A percentile compares a stretch with the other conserved stretches of the same genome.
phyloP scores from a whole-genome alignment of 1,139 yeast species.

The Geotrichum europaeum region DNA sequence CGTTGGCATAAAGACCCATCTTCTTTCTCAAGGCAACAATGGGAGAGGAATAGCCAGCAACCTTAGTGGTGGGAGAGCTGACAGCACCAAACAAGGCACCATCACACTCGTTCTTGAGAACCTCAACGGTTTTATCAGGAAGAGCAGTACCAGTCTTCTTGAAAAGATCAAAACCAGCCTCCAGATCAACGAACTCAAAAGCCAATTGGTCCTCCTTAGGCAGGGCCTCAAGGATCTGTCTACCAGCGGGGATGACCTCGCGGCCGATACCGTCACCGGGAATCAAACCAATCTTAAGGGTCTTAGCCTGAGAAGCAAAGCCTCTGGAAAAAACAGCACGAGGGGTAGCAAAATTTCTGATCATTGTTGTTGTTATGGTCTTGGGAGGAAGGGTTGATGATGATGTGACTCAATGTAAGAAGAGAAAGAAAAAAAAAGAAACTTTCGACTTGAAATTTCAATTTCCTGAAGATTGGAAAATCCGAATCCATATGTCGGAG shows the following conservation, averaged over 20 bases:
- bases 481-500: neutral
- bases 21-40: conserved; percentile 96
- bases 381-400: neutral
- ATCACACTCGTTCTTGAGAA: conserved; percentile 77
- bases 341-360: conserved; percentile 14
- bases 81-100: conserved; percentile 98
- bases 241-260: conserved; percentile 95
- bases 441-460: neutral
- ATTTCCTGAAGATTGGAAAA: neutral
- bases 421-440: conserved; percentile 7
- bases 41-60: conserved; percentile 95
- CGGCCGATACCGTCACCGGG: conserved; percentile 99
- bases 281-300: conserved; percentile 47
- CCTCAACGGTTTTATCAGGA: conserved; percentile 83
- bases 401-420: conserved; percentile 4
- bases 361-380: conserved; percentile 11
- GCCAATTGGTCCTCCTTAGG: conserved; percentile 68
- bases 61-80: conserved; percentile 86
- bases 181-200: conserved; percentile 79
- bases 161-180: conserved; percentile 93
- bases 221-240: conserved; percentile 72
- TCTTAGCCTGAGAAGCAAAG: conserved; percentile 26
- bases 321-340: conserved; percentile 18
- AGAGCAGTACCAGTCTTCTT: conserved; percentile 89
- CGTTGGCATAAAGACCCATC: conserved; percentile 90